These are phyloP conservation scores for Borovskyia barvae DNA, from an alignment of 208 protist species.

Conservation along the genomic window DNA sequence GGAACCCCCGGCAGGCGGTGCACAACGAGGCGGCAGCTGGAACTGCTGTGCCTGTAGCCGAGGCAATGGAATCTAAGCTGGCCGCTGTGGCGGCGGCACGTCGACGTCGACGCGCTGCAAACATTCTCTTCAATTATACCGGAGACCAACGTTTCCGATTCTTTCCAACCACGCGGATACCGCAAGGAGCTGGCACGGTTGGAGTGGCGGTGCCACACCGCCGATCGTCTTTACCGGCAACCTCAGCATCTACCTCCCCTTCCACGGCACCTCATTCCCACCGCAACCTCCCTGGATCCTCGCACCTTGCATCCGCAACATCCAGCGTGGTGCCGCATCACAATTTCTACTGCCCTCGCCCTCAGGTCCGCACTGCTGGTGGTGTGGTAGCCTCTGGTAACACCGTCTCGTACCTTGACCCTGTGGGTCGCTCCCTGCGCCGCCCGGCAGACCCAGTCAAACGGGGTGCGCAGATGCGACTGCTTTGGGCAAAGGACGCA, in stretches of 20 bases:
- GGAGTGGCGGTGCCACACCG: not conserved
- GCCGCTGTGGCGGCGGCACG: too few species aligned
- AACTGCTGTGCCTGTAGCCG: too few species aligned
- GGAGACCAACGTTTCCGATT: conserved; percentile 75
- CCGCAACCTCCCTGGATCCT: too few species aligned
- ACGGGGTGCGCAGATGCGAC: conserved; percentile 74
- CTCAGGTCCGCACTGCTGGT: too few species aligned
- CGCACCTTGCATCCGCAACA: not conserved
- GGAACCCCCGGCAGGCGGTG: too few species aligned
- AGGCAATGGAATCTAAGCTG: too few species aligned
- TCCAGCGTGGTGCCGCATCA: not conserved
- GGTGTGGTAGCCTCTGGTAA: too few species aligned
- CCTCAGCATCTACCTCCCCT: not conserved
- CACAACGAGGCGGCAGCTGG: too few species aligned
- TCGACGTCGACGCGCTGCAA: conserved; percentile 60
- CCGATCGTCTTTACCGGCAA: not conserved
- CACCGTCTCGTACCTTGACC: conserved; percentile 51
- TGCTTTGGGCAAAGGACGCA: conserved; percentile 60
- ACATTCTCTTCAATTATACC: conserved; percentile 74
- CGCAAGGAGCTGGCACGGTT: conserved; percentile 13
- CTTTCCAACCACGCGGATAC: conserved; percentile 12
- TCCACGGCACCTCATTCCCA: too few species aligned
- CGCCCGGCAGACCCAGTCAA: conserved; percentile 59
- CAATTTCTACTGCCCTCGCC: conserved; percentile 14
- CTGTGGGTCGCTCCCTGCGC: conserved; percentile 59